Base-by-base conservation (phyloP, 1,284 basidiomycete genomes). In the Sanghuangporus sanghuang region DNA sequence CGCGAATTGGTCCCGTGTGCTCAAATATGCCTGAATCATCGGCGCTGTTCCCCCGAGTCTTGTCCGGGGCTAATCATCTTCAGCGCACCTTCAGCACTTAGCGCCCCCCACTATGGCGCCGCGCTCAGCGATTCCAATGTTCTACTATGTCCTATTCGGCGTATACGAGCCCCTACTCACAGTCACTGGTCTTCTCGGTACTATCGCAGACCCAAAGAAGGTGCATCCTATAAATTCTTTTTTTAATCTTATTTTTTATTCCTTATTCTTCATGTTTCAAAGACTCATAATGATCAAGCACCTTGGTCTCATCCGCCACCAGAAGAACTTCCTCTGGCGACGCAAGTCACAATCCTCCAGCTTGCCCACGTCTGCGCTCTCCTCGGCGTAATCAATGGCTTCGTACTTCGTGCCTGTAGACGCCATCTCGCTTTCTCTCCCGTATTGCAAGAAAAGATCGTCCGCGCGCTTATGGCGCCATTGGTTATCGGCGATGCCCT, bases 331-430 rank as follows among this genome's bases (percentile, higher is more conserved):
- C 83, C 89, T 1, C 78, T 72, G 38, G 88, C 89, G 0, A 85
- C 88, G 14, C 73, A 82, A 32, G 86, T 91, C 50, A 88, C 88
- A 1, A 69, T 82, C 67, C 40, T 54, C 18, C 89, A 91, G 71
- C 85, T 91, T 61, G 88, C 85, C 0, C 86, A 91, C 68, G 87
- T 88, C 61, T 90, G 89, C 68, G 86, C 82, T 49, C 83, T 92
- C 36, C 72, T 91, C 64, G 89, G 89, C 27, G 70, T 88, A 65
- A 71, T 91, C 65, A 92, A 91, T 71, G 70, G 83, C 64, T 89
- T 85, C 73, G 73, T 90, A 44, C 80, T 91, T 54, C 78, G 80
- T 14, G 79, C 86, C 4, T 79, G 79, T 27, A 83, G 86, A 58
- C 81, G 74, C 59, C 80, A 90, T 71, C 78, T 92, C 55, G 77